Percentiles rank a stretch among this genome's conserved stretches.
These are phyloP conservation scores for Brasenia schreberi DNA, from an alignment of 164 flowering plant genomes.

Conservation along the genomic window DNA sequence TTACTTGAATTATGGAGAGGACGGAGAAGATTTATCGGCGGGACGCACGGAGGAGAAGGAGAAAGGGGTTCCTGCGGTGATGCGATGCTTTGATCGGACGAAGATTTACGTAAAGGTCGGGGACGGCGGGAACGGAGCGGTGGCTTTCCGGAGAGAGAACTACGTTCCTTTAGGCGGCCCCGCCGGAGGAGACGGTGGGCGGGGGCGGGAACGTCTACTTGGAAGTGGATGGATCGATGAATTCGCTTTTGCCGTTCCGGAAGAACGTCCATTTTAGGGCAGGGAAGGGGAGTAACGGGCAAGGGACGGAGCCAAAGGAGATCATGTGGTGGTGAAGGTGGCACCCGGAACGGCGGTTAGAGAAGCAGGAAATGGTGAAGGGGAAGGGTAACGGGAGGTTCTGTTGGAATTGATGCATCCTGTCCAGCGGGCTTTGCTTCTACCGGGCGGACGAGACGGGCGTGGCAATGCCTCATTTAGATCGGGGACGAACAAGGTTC, in stretches of 20 bases:
- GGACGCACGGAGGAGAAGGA: conserved; percentile 37
- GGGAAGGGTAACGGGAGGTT: conserved; percentile 31
- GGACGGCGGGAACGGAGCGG: conserved; percentile 92
- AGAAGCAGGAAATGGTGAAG: conserved; percentile 33
- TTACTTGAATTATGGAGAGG: conserved; percentile 3
- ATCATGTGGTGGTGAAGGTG: conserved; percentile 81
- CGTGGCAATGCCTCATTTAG: conserved; percentile 93
- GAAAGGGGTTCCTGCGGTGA: conserved; percentile 93
- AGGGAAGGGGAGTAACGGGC: conserved; percentile 80
- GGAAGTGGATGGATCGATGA: conserved; percentile 84
- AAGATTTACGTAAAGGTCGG: conserved; percentile 81
- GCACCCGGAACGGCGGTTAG: conserved; percentile 90
- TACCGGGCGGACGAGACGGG: conserved; percentile 96
- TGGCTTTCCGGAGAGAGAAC: conserved; percentile 92
- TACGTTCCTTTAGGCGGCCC: conserved; percentile 91
- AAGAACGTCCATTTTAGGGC: conserved; percentile 80
- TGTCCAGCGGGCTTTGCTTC: conserved; percentile 69
- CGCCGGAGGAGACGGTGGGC: conserved; percentile 94
- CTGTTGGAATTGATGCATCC: conserved; percentile 72
- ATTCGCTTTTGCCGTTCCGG: conserved; percentile 78
- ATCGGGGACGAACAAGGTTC: conserved; percentile 75
- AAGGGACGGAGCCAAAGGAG: conserved; percentile 90
- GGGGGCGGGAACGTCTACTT: conserved; percentile 82
- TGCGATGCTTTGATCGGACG: conserved; percentile 89
- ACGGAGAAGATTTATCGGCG: conserved; percentile 5